Evolutionary conservation across 2,329 filamentous ascomycete genomes (phyloP).

Genomic region (Alternaria atra): DNA sequence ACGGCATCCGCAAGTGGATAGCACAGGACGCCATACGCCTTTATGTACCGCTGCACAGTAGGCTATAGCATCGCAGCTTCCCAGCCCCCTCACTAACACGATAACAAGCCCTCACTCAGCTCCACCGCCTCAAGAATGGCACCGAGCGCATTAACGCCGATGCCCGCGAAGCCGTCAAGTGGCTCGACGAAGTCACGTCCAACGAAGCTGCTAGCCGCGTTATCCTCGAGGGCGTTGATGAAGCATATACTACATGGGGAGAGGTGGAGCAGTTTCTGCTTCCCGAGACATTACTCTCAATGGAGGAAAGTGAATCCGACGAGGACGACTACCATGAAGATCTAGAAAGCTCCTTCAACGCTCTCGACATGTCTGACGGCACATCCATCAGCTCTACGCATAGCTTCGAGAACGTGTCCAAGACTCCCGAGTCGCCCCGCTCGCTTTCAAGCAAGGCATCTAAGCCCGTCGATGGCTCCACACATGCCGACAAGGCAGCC

Average conservation of each 20-base stretch:
- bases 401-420: constrained; percentile 49
- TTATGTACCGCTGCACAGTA: constrained; percentile 62
- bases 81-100: constrained; percentile 29
- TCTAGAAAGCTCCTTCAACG: constrained; percentile 49
- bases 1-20: constrained; percentile 63
- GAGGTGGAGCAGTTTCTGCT: constrained; percentile 61
- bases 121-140: constrained; percentile 55
- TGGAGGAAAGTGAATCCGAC: constrained; percentile 54
- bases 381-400: constrained; percentile 57
- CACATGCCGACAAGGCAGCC: constrained; percentile 33
- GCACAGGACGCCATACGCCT: constrained; percentile 59
- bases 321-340: constrained; percentile 50
- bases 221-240: constrained; percentile 59
- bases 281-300: constrained; percentile 60
- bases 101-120: constrained; percentile 55
- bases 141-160: constrained; percentile 55
- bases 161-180: constrained; percentile 59
- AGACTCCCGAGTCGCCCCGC: constrained; percentile 52
- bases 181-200: constrained; percentile 62
- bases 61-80: constrained; percentile 28
- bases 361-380: constrained; percentile 48
- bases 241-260: constrained; percentile 58
- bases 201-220: constrained; percentile 48
- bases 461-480: constrained; percentile 29
- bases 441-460: constrained; percentile 47